A percentile compares a stretch with the other conserved stretches of the same genome.
Evolutionary conservation across 352 stramenopile species (phyloP).

Genomic region (Halophytophthora polymorphica): DNA sequence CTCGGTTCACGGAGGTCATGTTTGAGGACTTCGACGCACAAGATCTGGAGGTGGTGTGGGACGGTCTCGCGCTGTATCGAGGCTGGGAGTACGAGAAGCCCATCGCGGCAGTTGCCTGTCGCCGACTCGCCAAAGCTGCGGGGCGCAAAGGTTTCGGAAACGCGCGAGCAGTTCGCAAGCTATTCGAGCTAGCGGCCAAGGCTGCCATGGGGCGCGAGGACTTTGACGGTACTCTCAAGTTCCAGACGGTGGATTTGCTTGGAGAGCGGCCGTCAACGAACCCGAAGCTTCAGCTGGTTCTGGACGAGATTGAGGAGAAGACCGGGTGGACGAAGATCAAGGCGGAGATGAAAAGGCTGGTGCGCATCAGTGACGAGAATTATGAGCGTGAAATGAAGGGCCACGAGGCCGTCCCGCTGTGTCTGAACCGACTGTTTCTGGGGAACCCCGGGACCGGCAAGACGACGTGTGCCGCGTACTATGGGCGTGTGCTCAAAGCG

Average conservation of each 20-base stretch:
- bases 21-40: constrained; percentile 92
- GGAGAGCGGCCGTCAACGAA: constrained; percentile 77
- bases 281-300: constrained; percentile 50
- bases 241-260: constrained; percentile 69
- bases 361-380: constrained; percentile 76
- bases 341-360: constrained; percentile 63
- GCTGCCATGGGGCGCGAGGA: constrained; percentile 68
- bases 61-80: constrained; percentile 36
- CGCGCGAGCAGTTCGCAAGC: constrained; percentile 68
- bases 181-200: constrained; percentile 65
- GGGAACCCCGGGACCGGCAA: constrained; percentile 92
- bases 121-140: constrained; percentile 53
- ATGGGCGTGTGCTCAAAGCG: constrained; percentile 83
- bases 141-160: constrained; percentile 87
- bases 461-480: constrained; percentile 89
- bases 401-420: constrained; percentile 51
- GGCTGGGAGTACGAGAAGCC: constrained; percentile 48
- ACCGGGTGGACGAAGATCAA: constrained; percentile 84
- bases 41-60: constrained; percentile 81
- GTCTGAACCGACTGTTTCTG: constrained; percentile 88
- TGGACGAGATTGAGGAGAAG: constrained; percentile 64
- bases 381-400: constrained; percentile 81
- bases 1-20: constrained; percentile 78
- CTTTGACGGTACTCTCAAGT: constrained; percentile 50
- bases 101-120: constrained; percentile 58